Evolutionary conservation across 2,329 filamentous ascomycete species (phyloP), one percentile per base, ranked within the genome.

Genomic region (Exutisphaerella laricina): DNA sequence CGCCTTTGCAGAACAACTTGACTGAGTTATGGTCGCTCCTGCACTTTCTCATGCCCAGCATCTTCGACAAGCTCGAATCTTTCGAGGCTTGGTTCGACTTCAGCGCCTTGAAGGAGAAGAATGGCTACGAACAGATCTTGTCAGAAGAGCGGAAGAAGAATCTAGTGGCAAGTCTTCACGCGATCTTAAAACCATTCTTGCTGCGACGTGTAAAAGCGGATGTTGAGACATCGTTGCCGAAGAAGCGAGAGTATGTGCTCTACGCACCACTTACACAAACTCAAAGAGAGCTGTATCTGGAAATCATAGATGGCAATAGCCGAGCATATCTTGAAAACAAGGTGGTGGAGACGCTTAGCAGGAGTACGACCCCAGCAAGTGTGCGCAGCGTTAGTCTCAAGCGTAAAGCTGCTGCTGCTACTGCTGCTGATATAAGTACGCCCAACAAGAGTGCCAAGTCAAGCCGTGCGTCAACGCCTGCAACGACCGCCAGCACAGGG

Each of bases 1-100:
- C 92, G 0, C 92, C 92, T 0, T 68, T 98, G 0, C 92, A 98
- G 53, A 98, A 98, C 63, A 97, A 97, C 49, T 74, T 98, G 0
- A 84, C 88, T 9, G 92, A 98, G 58, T 68, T 98, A 0, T 98
- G 92, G 92, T 95, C 90, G 0, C 67, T 98, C 0, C 74, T 98
- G 0, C 89, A 98, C 58, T 98, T 98, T 57, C 71, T 98, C 0
- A 76, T 97, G 35, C 92, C 90, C 0, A 85, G 85, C 28, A 89
- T 96, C 22, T 98, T 98, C 56, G 88, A 89, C 33, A 86, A 95
- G 56, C 82, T 94, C 64, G 87, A 94, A 34, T 88, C 86, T 0
- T 98, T 98, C 45, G 87, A 96, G 59, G 81, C 81, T 1, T 97
- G 90, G 89, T 98, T 98, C 50, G 90, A 98, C 63, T 98, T 98